Evolutionary conservation across 2,329 filamentous ascomycete species (phyloP), one percentile per base, ranked within the genome.

Genomic region (Aspergillus fumigatus): DNA sequence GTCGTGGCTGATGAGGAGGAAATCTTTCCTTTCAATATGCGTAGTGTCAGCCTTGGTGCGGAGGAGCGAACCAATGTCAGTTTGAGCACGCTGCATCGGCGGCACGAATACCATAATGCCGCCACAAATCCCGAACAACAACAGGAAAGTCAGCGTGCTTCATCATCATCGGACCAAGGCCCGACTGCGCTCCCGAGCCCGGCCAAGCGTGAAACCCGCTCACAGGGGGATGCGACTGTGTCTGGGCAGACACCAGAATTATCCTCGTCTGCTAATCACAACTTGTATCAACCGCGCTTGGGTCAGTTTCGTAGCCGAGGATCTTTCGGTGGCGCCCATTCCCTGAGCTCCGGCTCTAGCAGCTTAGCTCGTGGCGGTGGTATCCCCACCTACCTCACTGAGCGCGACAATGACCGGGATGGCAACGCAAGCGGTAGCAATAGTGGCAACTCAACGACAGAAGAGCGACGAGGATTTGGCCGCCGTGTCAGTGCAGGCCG

Each of bases 41-140:
- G 77, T 41, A 79, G 77, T 57, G 69, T 77, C 19, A 80, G 77
- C 59, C 67, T 79, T 48, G 77, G 77, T 4, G 72, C 73, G n/a
- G 74, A 74, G 54, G 74, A 75, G 19, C 61, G 70, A 19, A 65
- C 70, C 11, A 66, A 70, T 40, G 56, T 67, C 6, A 71, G 67
- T 43, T 59, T 74, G 0, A 69, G 68, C 50, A 64, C 67, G 23
- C 58, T 73, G 10, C 65, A 73, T 32, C 71, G 68, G 14, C 70
- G 71, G 51, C 69, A 71, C 52, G 69, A 74, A 14, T 67, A 66
- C 27, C 68, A 70, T 27, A 64, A 58, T 35, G 55, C 59, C 35
- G 56, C 53, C 17, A 38, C 62, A n/a, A 61, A 63, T 26, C 50
- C 62, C 2, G 64, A 61, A 43, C 56, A 57, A 26, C 65, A 58